These are phyloP conservation scores for Pascua guehoae DNA, from an alignment of 1,284 basidiomycete species.

Conservation along the genomic window DNA sequence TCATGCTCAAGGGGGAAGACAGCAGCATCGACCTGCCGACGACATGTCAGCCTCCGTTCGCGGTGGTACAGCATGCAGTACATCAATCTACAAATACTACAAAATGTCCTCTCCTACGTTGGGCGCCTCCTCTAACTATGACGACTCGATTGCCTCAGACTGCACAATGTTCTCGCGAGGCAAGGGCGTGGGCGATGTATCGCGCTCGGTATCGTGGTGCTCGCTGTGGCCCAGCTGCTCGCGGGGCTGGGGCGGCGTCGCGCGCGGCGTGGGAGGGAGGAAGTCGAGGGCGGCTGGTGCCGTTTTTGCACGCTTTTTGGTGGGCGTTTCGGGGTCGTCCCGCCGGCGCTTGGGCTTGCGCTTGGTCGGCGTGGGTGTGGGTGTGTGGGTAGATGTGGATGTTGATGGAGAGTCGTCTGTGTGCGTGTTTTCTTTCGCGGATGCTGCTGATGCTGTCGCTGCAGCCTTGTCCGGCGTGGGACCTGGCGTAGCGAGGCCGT, in stretches of 20 bases:
- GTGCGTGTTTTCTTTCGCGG: background rate
- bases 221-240: background rate
- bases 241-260: slow-evolving; percentile 6
- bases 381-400: background rate
- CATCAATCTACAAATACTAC: too few species aligned
- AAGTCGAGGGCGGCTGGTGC: background rate
- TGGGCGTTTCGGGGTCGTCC: background rate
- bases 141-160: background rate
- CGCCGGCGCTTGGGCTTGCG: background rate
- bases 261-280: slow-evolving; percentile 7
- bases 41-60: too few species aligned
- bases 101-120: background rate
- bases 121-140: background rate
- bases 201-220: background rate
- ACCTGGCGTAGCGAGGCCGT: slow-evolving; percentile 1
- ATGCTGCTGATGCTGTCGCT: background rate
- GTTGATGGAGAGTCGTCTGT: background rate
- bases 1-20: too few species aligned
- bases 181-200: slow-evolving; percentile 1
- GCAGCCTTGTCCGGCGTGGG: background rate
- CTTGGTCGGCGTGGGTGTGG: background rate
- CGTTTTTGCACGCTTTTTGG: background rate
- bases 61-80: too few species aligned
- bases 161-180: background rate
- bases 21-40: too few species aligned